Base-by-base conservation (phyloP, 1,139 yeast genomes). In the Zygosaccharomyces pseudobailii region DNA sequence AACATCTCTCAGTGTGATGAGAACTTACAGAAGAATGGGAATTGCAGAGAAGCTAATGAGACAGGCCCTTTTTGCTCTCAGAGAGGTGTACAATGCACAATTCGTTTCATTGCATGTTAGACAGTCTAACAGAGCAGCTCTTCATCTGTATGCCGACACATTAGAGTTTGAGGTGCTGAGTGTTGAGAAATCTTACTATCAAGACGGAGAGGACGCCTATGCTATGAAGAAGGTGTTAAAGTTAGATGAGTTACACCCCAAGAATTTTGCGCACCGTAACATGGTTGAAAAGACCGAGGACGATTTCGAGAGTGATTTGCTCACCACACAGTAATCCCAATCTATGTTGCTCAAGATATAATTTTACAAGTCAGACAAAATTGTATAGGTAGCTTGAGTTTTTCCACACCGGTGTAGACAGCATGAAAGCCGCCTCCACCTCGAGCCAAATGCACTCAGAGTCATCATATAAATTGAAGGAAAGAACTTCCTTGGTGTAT, bases 191-290 rank as follows among this genome's bases (percentile, higher is more conserved):
- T 78, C 85, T 20, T 92, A 94, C 66, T 92, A 92, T 64, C 97
- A 92, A 50, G 97, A 92, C 67, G 96, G 96, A 24, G 99, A 94
- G 67, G 97, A 94, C 70, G 98, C 98, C n/a, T 92, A 89, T 67
- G 86, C 95, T 36, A 92, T 92, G 98, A 82, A 80, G 63, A 84
- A 84, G 61, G 73, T 72, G 1, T 71, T 87, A 56, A 70, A 70
- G 13, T 63, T 81, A 48, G 83, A 82, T 6, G 83, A 82, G 23
- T 69, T 84, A 49, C 56, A 79, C 43, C 89, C 90, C 20, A 74
- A 79, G 49, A 66, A 68, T 42, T 78, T 77, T 51, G 82, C 78
- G 56, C 63, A 58, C 45, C 53, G 50, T 9, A 51, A 46, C 8
- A 47, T 43, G 31, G 69, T 68, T 20, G 71, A 71, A 2, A 69